Percentiles rank a stretch among this genome's conserved stretches.
These are phyloP conservation scores for Trypanosoma conorhini DNA, from an alignment of 208 protist genomes.

Conservation along the genomic window DNA sequence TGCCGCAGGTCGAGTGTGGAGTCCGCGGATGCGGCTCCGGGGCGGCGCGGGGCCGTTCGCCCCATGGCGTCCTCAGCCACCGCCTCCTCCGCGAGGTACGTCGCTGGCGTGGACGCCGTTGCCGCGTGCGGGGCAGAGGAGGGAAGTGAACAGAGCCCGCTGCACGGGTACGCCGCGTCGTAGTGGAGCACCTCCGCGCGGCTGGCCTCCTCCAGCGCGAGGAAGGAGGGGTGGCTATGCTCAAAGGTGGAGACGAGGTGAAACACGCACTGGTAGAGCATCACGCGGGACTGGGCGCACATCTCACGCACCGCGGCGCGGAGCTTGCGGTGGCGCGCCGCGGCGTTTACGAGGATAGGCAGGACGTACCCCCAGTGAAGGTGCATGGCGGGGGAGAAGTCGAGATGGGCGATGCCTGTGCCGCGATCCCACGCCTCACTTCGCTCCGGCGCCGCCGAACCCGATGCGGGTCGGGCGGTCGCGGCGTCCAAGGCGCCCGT, in stretches of 20 bases:
- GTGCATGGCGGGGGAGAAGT: constrained; percentile 59
- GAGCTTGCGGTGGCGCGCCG: constrained; percentile 41
- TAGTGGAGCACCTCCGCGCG: neutral
- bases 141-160: neutral
- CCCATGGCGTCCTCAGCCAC: neutral
- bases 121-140: neutral
- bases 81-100: neutral
- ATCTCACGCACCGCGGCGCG: constrained; percentile 60
- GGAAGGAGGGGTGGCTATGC: constrained; percentile 38
- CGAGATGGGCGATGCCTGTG: constrained; percentile 50
- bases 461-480: neutral
- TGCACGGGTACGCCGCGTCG: constrained; percentile 10
- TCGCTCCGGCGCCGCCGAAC: neutral
- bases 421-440: constrained; percentile 1
- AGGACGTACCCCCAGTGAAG: constrained; percentile 62
- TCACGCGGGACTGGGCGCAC: constrained; percentile 55
- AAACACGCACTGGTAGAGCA: constrained; percentile 77
- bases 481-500: neutral
- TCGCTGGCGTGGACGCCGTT: neutral
- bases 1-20: neutral
- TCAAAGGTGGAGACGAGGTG: constrained; percentile 68
- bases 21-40: neutral
- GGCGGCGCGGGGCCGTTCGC: neutral
- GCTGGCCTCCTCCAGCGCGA: constrained; percentile 18
- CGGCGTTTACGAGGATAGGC: constrained; percentile 52